Conservation (phyloP, 257 asterid species). For the Solanum sejunctum region DNA sequence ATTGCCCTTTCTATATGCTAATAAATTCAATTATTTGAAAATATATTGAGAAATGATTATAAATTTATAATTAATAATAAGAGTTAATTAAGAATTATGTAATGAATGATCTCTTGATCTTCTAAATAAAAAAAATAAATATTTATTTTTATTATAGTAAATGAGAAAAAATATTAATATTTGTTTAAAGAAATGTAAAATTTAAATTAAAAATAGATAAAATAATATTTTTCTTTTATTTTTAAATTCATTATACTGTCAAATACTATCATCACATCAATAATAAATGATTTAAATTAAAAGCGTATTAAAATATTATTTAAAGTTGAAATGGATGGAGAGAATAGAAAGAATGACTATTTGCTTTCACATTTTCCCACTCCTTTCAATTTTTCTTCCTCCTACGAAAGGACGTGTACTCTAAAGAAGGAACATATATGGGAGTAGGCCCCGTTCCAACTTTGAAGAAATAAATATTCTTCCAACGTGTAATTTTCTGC, state of each 20-base stretch:
- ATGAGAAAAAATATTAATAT: too few relatives aligned
- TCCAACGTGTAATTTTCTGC: too few relatives aligned
- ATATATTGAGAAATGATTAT: too few relatives aligned
- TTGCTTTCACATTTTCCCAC: neutral
- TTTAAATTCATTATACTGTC: neutral
- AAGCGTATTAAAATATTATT: neutral
- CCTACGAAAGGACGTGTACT: slow-evolving; percentile 34
- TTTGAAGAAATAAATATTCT: neutral
- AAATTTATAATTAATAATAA: too few relatives aligned
- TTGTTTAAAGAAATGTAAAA: too few relatives aligned
- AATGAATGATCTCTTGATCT: too few relatives aligned
- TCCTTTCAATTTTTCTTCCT: neutral
- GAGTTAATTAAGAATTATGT: too few relatives aligned
- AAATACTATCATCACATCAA: neutral
- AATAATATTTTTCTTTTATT: neutral
- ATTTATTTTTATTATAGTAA: too few relatives aligned
- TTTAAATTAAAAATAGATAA: too few relatives aligned
- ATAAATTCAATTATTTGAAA: too few relatives aligned
- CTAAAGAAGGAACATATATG: slow-evolving; percentile 39
- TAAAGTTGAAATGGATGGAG: neutral
- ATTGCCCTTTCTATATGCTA: too few relatives aligned
- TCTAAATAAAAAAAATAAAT: too few relatives aligned
- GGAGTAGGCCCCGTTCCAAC: slow-evolving; percentile 23
- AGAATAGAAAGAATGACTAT: neutral
- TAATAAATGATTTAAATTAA: neutral